Conservation (phyloP, 805 yeast genomes). For the Lipomyces japonicus region DNA sequence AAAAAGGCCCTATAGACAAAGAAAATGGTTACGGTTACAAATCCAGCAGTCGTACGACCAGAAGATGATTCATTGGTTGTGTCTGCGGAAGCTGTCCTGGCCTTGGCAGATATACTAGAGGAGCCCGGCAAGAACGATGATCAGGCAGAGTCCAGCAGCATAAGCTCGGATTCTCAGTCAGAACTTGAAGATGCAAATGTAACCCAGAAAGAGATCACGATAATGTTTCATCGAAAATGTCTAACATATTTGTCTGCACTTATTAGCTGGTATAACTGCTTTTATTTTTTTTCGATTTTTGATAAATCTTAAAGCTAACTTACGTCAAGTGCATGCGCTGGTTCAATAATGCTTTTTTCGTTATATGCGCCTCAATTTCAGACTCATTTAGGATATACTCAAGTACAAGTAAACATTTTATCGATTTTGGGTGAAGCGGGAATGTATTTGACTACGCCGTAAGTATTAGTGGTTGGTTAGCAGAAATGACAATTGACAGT, state of each 20-base stretch:
- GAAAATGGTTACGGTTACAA: constrained; percentile 7
- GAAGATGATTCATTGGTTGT: constrained; percentile 13
- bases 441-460: constrained; percentile 77
- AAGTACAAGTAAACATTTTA: constrained; percentile 65
- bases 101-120: constrained; percentile 17
- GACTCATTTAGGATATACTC: constrained; percentile 54
- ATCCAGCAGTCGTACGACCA: constrained; percentile 13
- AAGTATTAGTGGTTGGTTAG: too few species aligned
- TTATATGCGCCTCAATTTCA: constrained; percentile 71
- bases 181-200: background rate
- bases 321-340: constrained; percentile 60
- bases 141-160: background rate
- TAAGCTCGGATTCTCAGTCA: background rate
- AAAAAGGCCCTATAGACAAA: too few species aligned
- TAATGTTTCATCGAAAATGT: background rate
- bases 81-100: constrained; percentile 12
- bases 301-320: background rate
- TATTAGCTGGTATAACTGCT: constrained; percentile 17
- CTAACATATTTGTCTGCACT: constrained; percentile 19
- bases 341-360: constrained; percentile 78
- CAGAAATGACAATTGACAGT: too few species aligned
- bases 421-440: constrained; percentile 75
- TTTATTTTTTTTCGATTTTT: too few species aligned
- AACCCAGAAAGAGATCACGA: background rate
- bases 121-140: background rate